Percentiles rank a stretch among this genome's conserved stretches.
phyloP scores from a whole-genome alignment of 1,284 basidiomycete genomes.

The Moesziomyces sp. region DNA sequence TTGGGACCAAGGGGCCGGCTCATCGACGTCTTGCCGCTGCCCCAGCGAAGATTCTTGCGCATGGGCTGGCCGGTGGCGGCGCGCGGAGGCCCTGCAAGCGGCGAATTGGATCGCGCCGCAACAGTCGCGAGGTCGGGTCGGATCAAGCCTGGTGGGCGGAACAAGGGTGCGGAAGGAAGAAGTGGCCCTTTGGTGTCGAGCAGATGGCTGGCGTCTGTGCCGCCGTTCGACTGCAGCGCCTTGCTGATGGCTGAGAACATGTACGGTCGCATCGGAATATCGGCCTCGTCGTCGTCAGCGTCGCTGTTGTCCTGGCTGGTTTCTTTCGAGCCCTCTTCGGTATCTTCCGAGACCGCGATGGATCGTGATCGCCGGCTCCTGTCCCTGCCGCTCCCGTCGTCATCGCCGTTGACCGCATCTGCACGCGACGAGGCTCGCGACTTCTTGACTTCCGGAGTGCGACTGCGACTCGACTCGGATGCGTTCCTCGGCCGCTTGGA shows the following conservation, averaged over 20 bases:
- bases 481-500: constrained; percentile 29
- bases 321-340: constrained; percentile 18
- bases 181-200: constrained; percentile 29
- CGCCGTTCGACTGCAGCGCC: constrained; percentile 33
- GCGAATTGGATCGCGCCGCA: constrained; percentile 46
- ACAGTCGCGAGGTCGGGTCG: constrained; percentile 36
- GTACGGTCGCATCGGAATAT: constrained; percentile 28
- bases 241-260: constrained; percentile 50
- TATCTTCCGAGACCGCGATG: constrained; percentile 25
- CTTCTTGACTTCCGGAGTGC: constrained; percentile 43
- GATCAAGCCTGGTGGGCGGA: constrained; percentile 26
- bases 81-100: constrained; percentile 49
- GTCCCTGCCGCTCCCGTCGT: constrained; percentile 34
- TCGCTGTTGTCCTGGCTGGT: constrained; percentile 36
- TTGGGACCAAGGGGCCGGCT: constrained; percentile 53
- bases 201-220: constrained; percentile 6
- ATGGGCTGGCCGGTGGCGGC: constrained; percentile 55
- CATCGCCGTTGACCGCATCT: constrained; percentile 15
- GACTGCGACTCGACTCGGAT: constrained; percentile 43
- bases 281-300: constrained; percentile 30
- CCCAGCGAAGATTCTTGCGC: constrained; percentile 65
- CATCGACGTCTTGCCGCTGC: constrained; percentile 60
- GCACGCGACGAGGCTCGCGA: constrained; percentile 21
- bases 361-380: constrained; percentile 29
- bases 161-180: constrained; percentile 27